These are phyloP conservation scores for Fusarium sp. DNA, from an alignment of 2,329 filamentous ascomycete species.

Conservation along the genomic window DNA sequence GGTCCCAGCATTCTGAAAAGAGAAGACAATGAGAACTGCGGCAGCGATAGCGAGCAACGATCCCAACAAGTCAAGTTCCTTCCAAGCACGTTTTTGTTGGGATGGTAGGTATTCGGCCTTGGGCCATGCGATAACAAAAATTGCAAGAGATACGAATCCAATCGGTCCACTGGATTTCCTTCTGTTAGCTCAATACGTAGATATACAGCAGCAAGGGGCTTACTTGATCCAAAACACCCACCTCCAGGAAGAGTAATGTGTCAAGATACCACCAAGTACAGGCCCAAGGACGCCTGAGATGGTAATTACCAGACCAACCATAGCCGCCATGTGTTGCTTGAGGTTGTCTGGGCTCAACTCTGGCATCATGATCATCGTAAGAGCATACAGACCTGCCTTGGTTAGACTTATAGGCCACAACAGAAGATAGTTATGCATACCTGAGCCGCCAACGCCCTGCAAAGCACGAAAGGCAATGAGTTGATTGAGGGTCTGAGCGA, in stretches of 20 bases:
- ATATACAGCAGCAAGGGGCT: neutral
- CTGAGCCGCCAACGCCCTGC: conserved; percentile 64
- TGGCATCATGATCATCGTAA: conserved; percentile 66
- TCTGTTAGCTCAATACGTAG: conserved; percentile 1
- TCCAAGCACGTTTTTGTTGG: conserved; percentile 56
- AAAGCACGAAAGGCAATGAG: conserved; percentile 62
- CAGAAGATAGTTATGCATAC: conserved; percentile 39
- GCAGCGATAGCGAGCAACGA: conserved; percentile 64
- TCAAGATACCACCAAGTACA: conserved; percentile 62
- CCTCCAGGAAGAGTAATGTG: conserved; percentile 61
- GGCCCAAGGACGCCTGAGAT: conserved; percentile 63
- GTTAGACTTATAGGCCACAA: neutral
- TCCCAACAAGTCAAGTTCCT: conserved; percentile 64
- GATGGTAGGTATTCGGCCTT: conserved; percentile 53
- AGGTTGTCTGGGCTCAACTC: conserved; percentile 59
- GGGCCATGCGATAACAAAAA: conserved; percentile 65
- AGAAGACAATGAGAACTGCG: conserved; percentile 66
- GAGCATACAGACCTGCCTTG: conserved; percentile 60
- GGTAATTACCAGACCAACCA: conserved; percentile 62
- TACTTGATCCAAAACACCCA: conserved; percentile 72
- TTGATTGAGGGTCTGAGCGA: conserved; percentile 50
- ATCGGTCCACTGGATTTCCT: conserved; percentile 59
- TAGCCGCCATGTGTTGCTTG: conserved; percentile 56
- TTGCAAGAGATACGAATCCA: conserved; percentile 56
- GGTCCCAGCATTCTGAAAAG: conserved; percentile 64